Conservation (phyloP, 805 yeast species). For the Brettanomyces bruxellensis region DNA sequence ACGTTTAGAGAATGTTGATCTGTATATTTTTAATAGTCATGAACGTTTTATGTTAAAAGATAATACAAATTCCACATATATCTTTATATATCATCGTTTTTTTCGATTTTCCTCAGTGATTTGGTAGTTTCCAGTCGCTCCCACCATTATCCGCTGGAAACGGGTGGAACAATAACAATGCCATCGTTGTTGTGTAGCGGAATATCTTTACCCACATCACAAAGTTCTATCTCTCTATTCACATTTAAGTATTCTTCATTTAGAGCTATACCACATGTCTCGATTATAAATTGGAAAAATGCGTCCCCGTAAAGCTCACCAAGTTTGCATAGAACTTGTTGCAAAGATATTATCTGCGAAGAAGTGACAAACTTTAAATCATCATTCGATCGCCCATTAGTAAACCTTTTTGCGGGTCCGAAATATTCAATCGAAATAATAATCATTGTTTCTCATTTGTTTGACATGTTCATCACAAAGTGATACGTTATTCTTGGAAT, state of each 20-base stretch:
- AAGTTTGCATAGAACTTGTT: neutral
- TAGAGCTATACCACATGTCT: conserved; percentile 20
- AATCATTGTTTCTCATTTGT: conserved; percentile 1
- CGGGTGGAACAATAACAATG: conserved; percentile 24
- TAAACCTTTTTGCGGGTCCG: conserved; percentile 25
- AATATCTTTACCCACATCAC: conserved; percentile 5
- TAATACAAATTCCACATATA: neutral
- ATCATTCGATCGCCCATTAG: conserved; percentile 12
- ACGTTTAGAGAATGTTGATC: too few species aligned
- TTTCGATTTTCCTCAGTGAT: neutral
- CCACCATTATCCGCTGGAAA: conserved; percentile 18
- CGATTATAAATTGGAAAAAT: conserved; percentile 14
- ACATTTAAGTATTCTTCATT: conserved; percentile 20
- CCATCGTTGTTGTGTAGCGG: conserved; percentile 11
- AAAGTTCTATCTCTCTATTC: conserved; percentile 6
- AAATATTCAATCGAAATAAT: conserved; percentile 18
- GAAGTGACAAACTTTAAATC: neutral
- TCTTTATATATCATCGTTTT: neutral
- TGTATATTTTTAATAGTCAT: too few species aligned
- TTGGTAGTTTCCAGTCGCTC: neutral
- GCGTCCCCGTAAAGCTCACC: conserved; percentile 8
- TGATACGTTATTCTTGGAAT: too few species aligned
- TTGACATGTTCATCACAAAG: too few species aligned
- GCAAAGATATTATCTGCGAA: neutral
- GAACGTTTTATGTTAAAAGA: neutral